Base-by-base conservation (phyloP, 2,329 filamentous ascomycete species). In the Xylaria sp. region DNA sequence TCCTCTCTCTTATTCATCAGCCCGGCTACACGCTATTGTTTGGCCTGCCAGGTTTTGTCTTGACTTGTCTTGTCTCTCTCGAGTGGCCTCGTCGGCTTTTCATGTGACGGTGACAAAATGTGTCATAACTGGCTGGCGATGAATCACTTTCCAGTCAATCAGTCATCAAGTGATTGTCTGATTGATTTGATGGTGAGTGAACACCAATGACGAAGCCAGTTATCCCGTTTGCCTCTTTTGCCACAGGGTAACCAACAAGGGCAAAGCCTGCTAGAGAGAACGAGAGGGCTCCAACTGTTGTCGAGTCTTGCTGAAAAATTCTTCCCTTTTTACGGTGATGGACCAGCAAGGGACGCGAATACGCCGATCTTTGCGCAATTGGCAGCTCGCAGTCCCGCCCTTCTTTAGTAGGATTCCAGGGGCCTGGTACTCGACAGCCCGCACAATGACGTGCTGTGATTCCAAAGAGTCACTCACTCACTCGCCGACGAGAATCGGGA, bases 311-410 rank as follows among this genome's bases (percentile, higher is more conserved):
- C 12, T 52, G 23, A 52, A 52, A 23, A 25, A 10, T 37, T 41
- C 23, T 37, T 41, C 12, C 4, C 12, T 34, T 7, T 44, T 28
- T 28, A 20, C 15, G 37, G 39, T n/a, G 28, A 65, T 39, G 54
- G 61, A 54, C 25, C 52, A 54, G 41, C 66, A 46, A 61, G 44
- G 41, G 57, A 57, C 23, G 66, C 66, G 66, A 66, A 69, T 69
- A 69, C 58, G 66, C 54, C 54, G 56, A 57, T 41, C 44, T 44
- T 54, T 51, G 51, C 62, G 66, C 51, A 61, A 48, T 68, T n/a
- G n/a, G 50, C 50, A 20, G 48, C 65, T 25, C 37, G 41, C 50
- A 12, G 20, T 23, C 61, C 60, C 58, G 23, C 52, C 7, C 55
- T 51, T 65, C 34, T 39, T 55, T 32, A 9, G 18, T 13, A 20